Evolutionary conservation across 2,329 filamentous ascomycete species (phyloP), one percentile per base, ranked within the genome.

Genomic region (Hymenoscyphus salicellus): DNA sequence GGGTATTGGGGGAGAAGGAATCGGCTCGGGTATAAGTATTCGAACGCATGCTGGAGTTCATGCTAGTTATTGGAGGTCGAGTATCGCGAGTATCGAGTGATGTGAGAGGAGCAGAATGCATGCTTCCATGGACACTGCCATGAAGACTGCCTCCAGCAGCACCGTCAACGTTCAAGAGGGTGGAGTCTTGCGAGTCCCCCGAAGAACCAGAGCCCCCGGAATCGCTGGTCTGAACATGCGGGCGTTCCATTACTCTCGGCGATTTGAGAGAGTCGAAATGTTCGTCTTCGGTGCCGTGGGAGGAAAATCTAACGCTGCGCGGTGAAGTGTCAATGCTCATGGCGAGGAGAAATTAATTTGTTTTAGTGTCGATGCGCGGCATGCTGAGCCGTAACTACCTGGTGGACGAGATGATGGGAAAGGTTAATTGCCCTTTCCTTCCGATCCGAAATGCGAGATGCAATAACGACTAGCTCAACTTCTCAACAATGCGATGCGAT

Each of bases 291-390:
- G 82, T 83, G 72, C 77, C 75, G 65, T 81, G 79, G 56, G 82
- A 82, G 56, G 82, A 82, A 72, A 87, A 87, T 68, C 84, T 82
- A 68, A 87, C 83, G 67, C 80, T 79, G 70, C 84, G 81, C 60
- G 84, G 82, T 11, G 84, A 84, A 41, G 80, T 75, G 68, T 87
- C 84, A 71, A 79, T 59, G 65, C 66, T 74, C 73, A 75, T 75
- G 58, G 59, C 65, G 49, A 63, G 38, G 60, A 63, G 60, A 63
- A 61, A 52, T 52, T 52, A 52, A 52, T 26, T 23, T 23, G 20
- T 52, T 52, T 63, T 65, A 68, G 64, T 64, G 65, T 63, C 57
- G 59, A 62, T 66, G 56, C 55, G 38, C 55, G 62, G 46, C 62
- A 63, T 63, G 32, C 41, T 56, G 55, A 60, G 43, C 38, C 38